phyloP scores from a whole-genome alignment of 83 land plant genomes.

The Diphasiastrum complanatum region DNA sequence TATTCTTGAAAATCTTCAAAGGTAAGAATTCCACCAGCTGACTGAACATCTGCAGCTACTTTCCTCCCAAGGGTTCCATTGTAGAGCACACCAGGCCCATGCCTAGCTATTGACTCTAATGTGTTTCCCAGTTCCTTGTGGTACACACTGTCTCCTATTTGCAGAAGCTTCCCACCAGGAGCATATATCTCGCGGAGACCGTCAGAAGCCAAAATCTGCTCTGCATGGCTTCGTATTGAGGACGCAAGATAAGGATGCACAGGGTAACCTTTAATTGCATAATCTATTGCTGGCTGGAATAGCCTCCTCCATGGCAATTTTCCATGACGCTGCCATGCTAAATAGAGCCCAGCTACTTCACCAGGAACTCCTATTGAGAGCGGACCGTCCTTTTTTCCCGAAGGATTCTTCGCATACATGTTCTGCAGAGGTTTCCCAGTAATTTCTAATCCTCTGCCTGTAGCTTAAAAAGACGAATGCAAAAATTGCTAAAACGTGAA shows the following conservation, averaged over 20 bases:
- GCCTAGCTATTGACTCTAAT: conserved; percentile 47
- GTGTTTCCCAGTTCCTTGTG: conserved; percentile 48
- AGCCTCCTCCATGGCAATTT: conserved; percentile 56
- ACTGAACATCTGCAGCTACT: conserved; percentile 56
- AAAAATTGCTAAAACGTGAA: neutral
- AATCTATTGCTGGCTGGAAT: conserved; percentile 58
- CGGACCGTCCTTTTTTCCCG: conserved; percentile 41
- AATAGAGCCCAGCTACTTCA: conserved; percentile 77
- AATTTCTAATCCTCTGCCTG: neutral
- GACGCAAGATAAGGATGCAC: conserved; percentile 49
- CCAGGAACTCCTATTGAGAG: conserved; percentile 79
- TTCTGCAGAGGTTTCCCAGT: conserved; percentile 34
- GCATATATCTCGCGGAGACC: conserved; percentile 56
- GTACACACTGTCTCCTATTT: conserved; percentile 54
- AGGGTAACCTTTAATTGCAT: conserved; percentile 60
- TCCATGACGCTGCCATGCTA: conserved; percentile 68
- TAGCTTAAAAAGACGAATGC: neutral
- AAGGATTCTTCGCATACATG: conserved; percentile 60
- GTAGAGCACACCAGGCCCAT: conserved; percentile 73
- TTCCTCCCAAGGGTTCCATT: conserved; percentile 66
- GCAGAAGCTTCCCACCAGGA: conserved; percentile 52
- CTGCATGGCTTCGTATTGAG: conserved; percentile 10
- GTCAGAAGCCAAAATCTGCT: conserved; percentile 45
- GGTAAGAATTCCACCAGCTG: conserved; percentile 71
- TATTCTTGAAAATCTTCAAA: conserved; percentile 67